These are phyloP conservation scores for Talaromyces islandicus DNA, from an alignment of 2,329 filamentous ascomycete genomes.

Conservation along the genomic window DNA sequence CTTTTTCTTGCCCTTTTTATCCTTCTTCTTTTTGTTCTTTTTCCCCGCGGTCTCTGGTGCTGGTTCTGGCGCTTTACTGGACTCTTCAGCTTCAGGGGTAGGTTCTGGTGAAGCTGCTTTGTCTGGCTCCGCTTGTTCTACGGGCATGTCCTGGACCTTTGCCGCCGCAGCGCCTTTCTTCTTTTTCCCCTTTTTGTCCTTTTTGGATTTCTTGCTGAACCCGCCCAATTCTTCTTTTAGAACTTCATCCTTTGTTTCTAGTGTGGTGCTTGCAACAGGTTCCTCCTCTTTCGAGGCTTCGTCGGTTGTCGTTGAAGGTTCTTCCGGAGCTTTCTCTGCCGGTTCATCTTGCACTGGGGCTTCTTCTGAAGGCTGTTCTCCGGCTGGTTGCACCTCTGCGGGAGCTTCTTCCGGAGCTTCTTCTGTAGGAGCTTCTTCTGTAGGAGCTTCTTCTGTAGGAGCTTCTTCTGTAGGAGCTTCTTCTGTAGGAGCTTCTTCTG, in stretches of 20 bases:
- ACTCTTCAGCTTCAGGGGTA: background rate
- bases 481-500: conserved; percentile 1
- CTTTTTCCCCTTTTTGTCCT: background rate
- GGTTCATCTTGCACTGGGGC: conserved; percentile 11
- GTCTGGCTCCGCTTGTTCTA: background rate
- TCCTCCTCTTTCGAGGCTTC: conserved; percentile 22
- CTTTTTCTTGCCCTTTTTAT: conserved; percentile 4
- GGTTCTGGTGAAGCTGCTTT: background rate
- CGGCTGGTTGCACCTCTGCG: conserved; percentile 14
- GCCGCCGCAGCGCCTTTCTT: background rate
- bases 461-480: too few relatives aligned
- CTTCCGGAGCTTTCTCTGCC: background rate
- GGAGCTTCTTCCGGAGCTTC: conserved; percentile 10
- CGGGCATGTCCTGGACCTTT: background rate
- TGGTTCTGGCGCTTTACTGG: background rate
- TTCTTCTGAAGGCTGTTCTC: conserved; percentile 13
- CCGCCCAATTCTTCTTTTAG: background rate
- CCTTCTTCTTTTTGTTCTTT: conserved; percentile 5
- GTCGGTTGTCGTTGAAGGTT: background rate
- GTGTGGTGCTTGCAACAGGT: conserved; percentile 6
- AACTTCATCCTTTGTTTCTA: conserved; percentile 1
- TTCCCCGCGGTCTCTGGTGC: background rate
- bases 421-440: conserved; percentile 1
- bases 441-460: conserved; percentile 13
- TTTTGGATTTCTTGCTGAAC: background rate